Percentiles rank a stretch among this genome's conserved stretches.
Evolutionary conservation across 306 rosid genomes (phyloP).

Genomic region (Medicago ruthenica): DNA sequence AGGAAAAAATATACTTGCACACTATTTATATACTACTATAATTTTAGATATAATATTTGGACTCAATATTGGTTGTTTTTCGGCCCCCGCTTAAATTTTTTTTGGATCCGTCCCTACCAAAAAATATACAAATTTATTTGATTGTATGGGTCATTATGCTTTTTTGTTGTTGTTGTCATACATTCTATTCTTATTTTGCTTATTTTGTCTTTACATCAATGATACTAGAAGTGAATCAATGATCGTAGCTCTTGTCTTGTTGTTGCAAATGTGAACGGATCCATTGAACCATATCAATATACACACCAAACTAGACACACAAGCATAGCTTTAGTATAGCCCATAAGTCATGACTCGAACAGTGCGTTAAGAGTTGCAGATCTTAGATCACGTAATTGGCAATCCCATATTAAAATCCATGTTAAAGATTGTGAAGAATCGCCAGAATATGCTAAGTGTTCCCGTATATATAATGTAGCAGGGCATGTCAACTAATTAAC

Average conservation of each 20-base stretch:
- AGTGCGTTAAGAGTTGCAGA: neutral
- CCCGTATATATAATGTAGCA: slow-evolving; percentile 1
- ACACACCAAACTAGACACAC: neutral
- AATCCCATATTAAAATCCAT: neutral
- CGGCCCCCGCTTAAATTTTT: too few species aligned
- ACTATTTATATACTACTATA: too few species aligned
- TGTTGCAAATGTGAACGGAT: neutral
- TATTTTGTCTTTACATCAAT: neutral
- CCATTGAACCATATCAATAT: neutral
- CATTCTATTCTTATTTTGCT: neutral
- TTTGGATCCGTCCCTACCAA: too few species aligned
- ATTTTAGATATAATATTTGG: too few species aligned
- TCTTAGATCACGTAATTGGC: neutral
- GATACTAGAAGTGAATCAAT: neutral
- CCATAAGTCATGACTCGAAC: neutral
- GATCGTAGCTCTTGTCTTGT: neutral
- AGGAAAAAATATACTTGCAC: too few species aligned
- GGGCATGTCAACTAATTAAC: neutral
- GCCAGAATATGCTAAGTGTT: neutral
- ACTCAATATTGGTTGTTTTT: too few species aligned
- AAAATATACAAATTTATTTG: too few species aligned
- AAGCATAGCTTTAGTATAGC: neutral
- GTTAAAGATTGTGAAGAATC: neutral
- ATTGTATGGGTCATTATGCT: neutral
- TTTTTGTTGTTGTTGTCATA: neutral